These are phyloP conservation scores for Musa troglodytarum DNA, from an alignment of 176 grass and related monocot genomes.

Conservation along the genomic window DNA sequence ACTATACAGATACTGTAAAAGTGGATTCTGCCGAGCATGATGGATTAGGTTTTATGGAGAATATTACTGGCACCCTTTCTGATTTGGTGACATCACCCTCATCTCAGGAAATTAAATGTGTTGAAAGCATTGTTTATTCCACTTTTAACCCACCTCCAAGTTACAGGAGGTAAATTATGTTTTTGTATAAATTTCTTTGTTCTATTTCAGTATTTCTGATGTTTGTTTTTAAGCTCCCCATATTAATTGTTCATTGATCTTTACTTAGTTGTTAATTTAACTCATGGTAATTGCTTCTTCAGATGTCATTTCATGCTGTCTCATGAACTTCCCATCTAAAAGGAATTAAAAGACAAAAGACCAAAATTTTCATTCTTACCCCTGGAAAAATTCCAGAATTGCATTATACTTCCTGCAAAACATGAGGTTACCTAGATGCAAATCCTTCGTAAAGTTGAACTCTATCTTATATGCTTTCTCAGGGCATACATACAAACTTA, in stretches of 20 bases:
- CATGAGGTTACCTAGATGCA: not conserved
- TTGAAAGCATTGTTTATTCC: constrained; percentile 78
- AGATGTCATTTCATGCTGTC: not conserved
- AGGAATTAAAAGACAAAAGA: not conserved
- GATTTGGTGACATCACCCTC: constrained; percentile 42
- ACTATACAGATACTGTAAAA: constrained; percentile 54
- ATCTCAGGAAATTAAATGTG: constrained; percentile 61
- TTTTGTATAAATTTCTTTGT: not conserved
- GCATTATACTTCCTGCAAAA: not conserved
- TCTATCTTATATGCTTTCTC: too few species aligned
- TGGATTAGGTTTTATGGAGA: constrained; percentile 84
- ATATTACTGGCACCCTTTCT: constrained; percentile 38
- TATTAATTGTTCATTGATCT: not conserved
- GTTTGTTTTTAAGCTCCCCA: not conserved
- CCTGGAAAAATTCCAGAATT: too few species aligned
- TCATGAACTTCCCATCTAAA: not conserved
- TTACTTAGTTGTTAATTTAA: not conserved
- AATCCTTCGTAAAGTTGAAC: too few species aligned
- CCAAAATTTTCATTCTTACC: too few species aligned
- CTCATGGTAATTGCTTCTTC: not conserved
- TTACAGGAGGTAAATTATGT: constrained; percentile 60
- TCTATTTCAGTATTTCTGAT: not conserved
- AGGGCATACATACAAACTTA: too few species aligned
- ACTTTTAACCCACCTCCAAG: constrained; percentile 95
- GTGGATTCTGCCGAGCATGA: constrained; percentile 63